phyloP scores from a whole-genome alignment of 1,284 basidiomycete genomes.

The Farysia itapuensis region DNA sequence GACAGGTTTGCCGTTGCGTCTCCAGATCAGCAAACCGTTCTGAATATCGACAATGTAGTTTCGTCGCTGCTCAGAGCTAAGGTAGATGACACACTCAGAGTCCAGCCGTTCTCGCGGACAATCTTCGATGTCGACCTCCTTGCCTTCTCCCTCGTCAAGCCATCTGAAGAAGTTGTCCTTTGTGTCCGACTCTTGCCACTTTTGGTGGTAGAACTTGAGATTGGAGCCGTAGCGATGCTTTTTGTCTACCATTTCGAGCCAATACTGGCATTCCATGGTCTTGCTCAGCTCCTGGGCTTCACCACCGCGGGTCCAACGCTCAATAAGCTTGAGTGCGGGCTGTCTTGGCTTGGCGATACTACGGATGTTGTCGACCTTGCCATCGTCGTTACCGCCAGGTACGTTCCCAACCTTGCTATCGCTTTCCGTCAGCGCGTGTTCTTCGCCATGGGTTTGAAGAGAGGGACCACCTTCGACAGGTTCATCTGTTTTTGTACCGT shows the following conservation, averaged over 20 bases:
- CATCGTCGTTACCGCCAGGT: conserved; percentile 40
- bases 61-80: conserved; percentile 67
- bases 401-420: conserved; percentile 44
- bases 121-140: conserved; percentile 68
- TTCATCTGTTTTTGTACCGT: conserved; percentile 8
- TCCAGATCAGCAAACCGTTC: conserved; percentile 73
- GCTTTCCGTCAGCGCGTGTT: conserved; percentile 10
- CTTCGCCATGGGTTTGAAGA: conserved; percentile 5
- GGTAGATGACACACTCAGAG: conserved; percentile 64
- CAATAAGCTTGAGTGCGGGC: conserved; percentile 37
- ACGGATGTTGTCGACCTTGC: conserved; percentile 50
- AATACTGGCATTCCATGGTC: conserved; percentile 49
- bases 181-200: conserved; percentile 40
- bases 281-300: conserved; percentile 49
- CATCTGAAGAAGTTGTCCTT: conserved; percentile 61
- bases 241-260: conserved; percentile 50
- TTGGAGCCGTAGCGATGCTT: conserved; percentile 53
- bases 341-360: conserved; percentile 37
- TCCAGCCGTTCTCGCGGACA: conserved; percentile 72
- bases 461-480: conserved; percentile 38
- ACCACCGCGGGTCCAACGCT: conserved; percentile 45
- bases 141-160: conserved; percentile 73
- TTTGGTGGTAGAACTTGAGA: conserved; percentile 49
- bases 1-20: conserved; percentile 67
- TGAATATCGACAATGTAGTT: conserved; percentile 72